phyloP scores from a whole-genome alignment of 1,284 basidiomycete genomes.

The Malassezia yamatoensis region DNA sequence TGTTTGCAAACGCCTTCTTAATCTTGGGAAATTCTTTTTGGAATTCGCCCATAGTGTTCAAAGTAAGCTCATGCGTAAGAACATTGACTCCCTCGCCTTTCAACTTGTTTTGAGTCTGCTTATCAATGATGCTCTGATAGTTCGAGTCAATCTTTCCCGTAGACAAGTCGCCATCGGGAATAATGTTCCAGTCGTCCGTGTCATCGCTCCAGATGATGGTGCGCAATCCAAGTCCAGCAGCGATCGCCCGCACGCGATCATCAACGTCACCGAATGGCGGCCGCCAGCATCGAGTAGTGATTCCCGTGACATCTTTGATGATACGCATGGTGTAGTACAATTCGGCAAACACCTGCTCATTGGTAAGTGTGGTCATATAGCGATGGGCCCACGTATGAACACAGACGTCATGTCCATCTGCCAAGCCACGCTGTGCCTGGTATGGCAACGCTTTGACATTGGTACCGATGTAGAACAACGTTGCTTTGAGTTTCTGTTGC shows the following conservation, averaged over 20 bases:
- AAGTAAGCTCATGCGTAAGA: too few relatives aligned
- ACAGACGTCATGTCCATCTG: conserved; percentile 41
- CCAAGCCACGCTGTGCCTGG: conserved; percentile 51
- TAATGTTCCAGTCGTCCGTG: conserved; percentile 50
- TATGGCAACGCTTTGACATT: conserved; percentile 55
- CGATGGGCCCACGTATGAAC: conserved; percentile 50
- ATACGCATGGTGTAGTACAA: conserved; percentile 53
- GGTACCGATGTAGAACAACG: conserved; percentile 52
- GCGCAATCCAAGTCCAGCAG: conserved; percentile 51
- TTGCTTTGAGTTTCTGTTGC: conserved; percentile 52
- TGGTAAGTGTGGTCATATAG: conserved; percentile 52
- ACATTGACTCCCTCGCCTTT: conserved; percentile 27
- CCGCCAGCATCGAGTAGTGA: conserved; percentile 52
- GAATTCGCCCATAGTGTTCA: too few relatives aligned
- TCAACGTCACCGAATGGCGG: conserved; percentile 54
- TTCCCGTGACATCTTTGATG: conserved; percentile 52
- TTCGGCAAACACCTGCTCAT: conserved; percentile 54
- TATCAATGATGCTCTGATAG: conserved; percentile 50
- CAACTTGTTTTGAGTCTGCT: conserved; percentile 42
- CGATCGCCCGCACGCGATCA: conserved; percentile 54
- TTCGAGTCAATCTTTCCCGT: conserved; percentile 45
- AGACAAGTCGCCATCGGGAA: conserved; percentile 45
- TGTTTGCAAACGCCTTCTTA: too few relatives aligned
- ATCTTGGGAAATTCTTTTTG: too few relatives aligned
- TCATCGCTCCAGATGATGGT: conserved; percentile 53